phyloP scores from a whole-genome alignment of 441 rosid genomes.

The Gossypium davidsonii region DNA sequence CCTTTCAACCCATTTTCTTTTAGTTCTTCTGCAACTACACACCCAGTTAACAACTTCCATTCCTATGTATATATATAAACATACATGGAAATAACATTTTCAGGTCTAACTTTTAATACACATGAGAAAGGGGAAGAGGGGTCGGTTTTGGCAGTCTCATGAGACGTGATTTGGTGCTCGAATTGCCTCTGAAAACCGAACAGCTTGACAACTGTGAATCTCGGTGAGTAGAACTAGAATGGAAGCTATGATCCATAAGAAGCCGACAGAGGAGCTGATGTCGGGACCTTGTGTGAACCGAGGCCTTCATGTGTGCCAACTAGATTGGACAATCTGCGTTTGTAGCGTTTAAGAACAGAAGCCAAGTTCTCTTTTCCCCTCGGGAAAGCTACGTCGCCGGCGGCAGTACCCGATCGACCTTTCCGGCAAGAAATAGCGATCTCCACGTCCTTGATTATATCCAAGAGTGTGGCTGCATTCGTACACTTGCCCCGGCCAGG shows the following conservation, averaged over 20 bases:
- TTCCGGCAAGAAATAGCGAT: constrained; percentile 72
- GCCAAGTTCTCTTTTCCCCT: constrained; percentile 87
- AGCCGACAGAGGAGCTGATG: constrained; percentile 23
- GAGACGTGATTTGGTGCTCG: too few species aligned
- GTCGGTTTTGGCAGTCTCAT: too few species aligned
- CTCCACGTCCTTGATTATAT: constrained; percentile 84
- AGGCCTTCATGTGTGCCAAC: constrained; percentile 33
- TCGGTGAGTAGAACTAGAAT: constrained; percentile 18
- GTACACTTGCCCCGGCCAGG: constrained; percentile 79
- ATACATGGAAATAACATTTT: too few species aligned
- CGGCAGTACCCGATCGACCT: constrained; percentile 86
- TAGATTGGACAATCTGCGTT: constrained; percentile 59
- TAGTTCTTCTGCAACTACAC: too few species aligned
- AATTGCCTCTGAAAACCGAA: too few species aligned
- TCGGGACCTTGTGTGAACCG: constrained; percentile 30
- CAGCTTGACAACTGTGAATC: not conserved
- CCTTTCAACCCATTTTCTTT: too few species aligned
- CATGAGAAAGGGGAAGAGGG: too few species aligned
- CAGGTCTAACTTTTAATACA: too few species aligned
- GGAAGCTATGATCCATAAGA: constrained; percentile 28
- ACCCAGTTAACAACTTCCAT: too few species aligned
- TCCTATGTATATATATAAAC: too few species aligned
- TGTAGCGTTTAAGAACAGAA: constrained; percentile 91
- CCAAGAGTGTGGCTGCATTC: constrained; percentile 52
- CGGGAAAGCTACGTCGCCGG: constrained; percentile 94